Evolutionary conservation across 2,329 filamentous ascomycete species (phyloP), one percentile per base, ranked within the genome.

Genomic region (Penicillium rolfsii): DNA sequence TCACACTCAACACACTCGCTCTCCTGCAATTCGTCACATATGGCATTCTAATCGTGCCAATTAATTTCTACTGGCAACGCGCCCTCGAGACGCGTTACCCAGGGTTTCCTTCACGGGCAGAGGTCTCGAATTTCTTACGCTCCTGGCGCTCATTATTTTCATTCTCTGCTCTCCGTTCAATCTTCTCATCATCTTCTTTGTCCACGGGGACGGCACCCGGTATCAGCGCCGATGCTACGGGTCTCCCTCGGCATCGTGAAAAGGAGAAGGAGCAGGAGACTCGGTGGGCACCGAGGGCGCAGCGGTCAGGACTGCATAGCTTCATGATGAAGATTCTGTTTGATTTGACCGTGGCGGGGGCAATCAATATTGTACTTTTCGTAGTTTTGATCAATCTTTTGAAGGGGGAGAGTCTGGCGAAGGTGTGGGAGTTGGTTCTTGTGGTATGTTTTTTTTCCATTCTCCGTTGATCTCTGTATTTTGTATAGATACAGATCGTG

Each of bases 61-160:
- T 90, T 48, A 97, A 97, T 77, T 91, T 92, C 72, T 73, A 91
- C 69, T 97, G 92, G 93, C 93, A 96, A 82, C 84, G 86, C 43
- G 91, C 85, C 72, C 83, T 97, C 55, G 93, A 97, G 77, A 80
- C 84, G 5, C 77, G 81, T 3, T 96, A 92, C 71, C 93, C 93
- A 0, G 88, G 89, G 0, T 84, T 85, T 67, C 82, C 83, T 55
- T 63, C 67, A 12, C 64, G 69, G 30, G 63, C 67, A 3, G 67
- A 70, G 57, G 52, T 67, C 52, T 59, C 60, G 6, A 55, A 59
- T 55, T 58, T 57, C 26, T 62, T 63, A 35, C 62, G 61, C 26
- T 61, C 59, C 1, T 26, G 63, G 28, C 56, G 52, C 24, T 56
- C 57, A 0, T n/a, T 65, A 7, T 59, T 57, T 22, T 62, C 65